A percentile compares a stretch with the other conserved stretches of the same genome.
These are phyloP conservation scores for Hypocreales sp. DNA, from an alignment of 2,329 filamentous ascomycete genomes.

Conservation along the genomic window DNA sequence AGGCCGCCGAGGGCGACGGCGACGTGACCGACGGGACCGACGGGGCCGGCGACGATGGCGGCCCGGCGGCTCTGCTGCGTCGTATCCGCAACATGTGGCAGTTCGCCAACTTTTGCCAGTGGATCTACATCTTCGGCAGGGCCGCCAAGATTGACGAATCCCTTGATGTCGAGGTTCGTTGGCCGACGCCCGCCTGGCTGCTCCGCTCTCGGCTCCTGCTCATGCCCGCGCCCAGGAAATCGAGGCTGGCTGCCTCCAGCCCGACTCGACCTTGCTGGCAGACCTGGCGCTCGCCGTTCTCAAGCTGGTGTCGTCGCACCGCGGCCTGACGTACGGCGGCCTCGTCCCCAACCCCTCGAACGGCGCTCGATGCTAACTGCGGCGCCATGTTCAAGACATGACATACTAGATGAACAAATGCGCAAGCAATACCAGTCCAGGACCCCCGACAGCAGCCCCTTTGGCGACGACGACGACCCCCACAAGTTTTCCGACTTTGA, in stretches of 20 bases:
- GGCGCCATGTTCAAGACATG: conserved; percentile 37
- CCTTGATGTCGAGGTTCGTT: conserved; percentile 71
- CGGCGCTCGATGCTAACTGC: too few relatives aligned
- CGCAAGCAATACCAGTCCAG: conserved; percentile 78
- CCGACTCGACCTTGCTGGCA: conserved; percentile 56
- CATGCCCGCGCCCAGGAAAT: conserved; percentile 47
- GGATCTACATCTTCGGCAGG: conserved; percentile 80
- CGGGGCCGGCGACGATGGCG: not conserved
- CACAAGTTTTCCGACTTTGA: conserved; percentile 69
- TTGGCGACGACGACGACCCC: conserved; percentile 60
- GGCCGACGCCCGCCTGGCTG: too few relatives aligned
- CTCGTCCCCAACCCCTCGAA: too few relatives aligned
- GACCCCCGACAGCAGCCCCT: conserved; percentile 66
- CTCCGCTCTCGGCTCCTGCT: too few relatives aligned
- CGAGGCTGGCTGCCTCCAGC: conserved; percentile 76
- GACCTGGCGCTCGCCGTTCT: conserved; percentile 76
- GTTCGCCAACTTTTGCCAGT: conserved; percentile 87
- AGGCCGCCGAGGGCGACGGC: conserved; percentile 1
- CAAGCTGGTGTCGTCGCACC: conserved; percentile 87
- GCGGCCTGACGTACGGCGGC: conserved; percentile 65
- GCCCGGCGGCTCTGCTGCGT: conserved; percentile 31
- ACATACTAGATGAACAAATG: conserved; percentile 87
- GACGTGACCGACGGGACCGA: not conserved
- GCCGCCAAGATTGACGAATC: conserved; percentile 80
- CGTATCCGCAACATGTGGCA: conserved; percentile 85